phyloP scores from a whole-genome alignment of 2,329 filamentous ascomycete species.

The Ophiostoma pallidulum region DNA sequence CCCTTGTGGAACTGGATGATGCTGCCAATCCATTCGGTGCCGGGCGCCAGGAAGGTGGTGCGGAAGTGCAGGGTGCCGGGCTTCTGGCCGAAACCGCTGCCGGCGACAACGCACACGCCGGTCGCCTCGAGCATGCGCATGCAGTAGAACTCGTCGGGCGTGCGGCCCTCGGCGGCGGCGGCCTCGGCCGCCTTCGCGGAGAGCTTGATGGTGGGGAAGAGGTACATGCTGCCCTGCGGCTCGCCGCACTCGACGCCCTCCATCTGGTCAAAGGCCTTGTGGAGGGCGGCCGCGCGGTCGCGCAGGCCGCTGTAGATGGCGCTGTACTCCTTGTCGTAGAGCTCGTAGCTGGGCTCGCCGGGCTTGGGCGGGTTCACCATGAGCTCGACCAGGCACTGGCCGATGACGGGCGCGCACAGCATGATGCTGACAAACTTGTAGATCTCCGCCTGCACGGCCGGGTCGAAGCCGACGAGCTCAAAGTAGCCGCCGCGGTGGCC shows the following conservation, averaged over 20 bases:
- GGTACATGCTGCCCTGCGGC: conserved; percentile 95
- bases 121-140: conserved; percentile 84
- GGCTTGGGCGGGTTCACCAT: conserved; percentile 91
- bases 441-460: conserved; percentile 79
- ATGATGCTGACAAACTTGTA: conserved; percentile 99
- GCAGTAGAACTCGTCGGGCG: conserved; percentile 89
- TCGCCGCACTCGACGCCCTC: conserved; percentile 86
- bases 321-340: conserved; percentile 80
- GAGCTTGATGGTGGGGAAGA: conserved; percentile 88
- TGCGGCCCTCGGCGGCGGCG: conserved; percentile 62
- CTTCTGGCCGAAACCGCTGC: conserved; percentile 88
- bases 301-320: conserved; percentile 70
- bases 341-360: conserved; percentile 73
- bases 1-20: conserved; percentile 85
- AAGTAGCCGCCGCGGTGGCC: conserved; percentile 97
- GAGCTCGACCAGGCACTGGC: conserved; percentile 91
- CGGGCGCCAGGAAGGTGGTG: conserved; percentile 92
- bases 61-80: conserved; percentile 87
- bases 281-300: conserved; percentile 72
- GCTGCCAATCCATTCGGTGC: conserved; percentile 84
- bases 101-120: conserved; percentile 87
- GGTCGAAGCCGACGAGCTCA: conserved; percentile 83
- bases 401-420: conserved; percentile 89
- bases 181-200: conserved; percentile 67
- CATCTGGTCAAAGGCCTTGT: conserved; percentile 87